Base-by-base conservation (phyloP, 2,329 filamentous ascomycete genomes). In the Conoideocrella luteorostrata region DNA sequence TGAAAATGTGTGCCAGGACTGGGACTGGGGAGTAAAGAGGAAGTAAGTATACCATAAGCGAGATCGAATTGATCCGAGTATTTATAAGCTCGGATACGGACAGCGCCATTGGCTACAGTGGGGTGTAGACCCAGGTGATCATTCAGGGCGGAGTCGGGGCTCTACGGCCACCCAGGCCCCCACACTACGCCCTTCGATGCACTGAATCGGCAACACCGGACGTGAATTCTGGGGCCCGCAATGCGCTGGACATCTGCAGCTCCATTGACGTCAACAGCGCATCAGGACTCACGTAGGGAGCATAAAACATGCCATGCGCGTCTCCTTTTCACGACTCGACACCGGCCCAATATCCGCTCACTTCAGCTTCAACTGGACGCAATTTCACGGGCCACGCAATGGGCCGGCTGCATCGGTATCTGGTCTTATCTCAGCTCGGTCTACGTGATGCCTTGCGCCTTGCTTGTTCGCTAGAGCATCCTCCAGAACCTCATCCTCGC, bases 371-470 rank as follows among this genome's bases (percentile, higher is more conserved):
- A 30, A 11, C 12, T 20, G 18, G 18, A 22, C 38, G 26, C 38
- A n/a, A n/a, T 32, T 17, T 17, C 18, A 12, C n/a, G 35, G n/a
- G 24, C 41, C 7, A 23, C 41, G 34, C 17, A 24, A 43, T 43
- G 33, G 41, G 33, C 22, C 20, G 39, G 30, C 15, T 20, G 12
- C 28, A 35, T 40, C 26, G 21, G 5, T 28, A 26, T 9, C 30
- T 41, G n/a, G 15, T 45, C 33, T n/a, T 50, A 51, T n/a, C 36
- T 51, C 5, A 37, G 24, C 44, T 51, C 7, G 45, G 42, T 5
- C 50, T 50, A 9, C 50, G 50, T 17, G 15, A 39, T 32, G 35
- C 50, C 18, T 9, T 46, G 3, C 44, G 44, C 39, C 39, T 37
- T 38, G 44, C 44, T 17, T 33, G 44, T 28, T 42, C 39, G 7